phyloP scores from a whole-genome alignment of 2,329 filamentous ascomycete species.

The Zymoseptoria passerinii region DNA sequence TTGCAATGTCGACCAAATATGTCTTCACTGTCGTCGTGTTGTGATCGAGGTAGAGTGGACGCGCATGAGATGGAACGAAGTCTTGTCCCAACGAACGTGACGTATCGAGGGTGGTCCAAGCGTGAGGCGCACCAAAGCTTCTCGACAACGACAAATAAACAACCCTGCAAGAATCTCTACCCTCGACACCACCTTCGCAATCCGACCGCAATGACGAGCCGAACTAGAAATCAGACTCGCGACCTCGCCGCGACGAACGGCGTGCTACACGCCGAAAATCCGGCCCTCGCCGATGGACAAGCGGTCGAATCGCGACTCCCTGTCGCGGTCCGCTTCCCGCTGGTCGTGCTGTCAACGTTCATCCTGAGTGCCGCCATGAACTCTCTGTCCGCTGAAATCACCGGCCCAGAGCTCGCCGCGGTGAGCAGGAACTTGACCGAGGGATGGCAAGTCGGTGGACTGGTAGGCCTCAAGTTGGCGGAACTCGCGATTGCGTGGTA shows the following conservation, averaged over 20 bases:
- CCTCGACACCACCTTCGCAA: background rate
- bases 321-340: constrained; percentile 32
- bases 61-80: no score
- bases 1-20: no score
- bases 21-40: no score
- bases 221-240: background rate
- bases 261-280: background rate
- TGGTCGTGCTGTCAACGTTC: constrained; percentile 48
- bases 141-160: no score
- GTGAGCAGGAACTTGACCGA: constrained; percentile 58
- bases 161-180: background rate
- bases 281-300: background rate
- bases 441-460: constrained; percentile 51
- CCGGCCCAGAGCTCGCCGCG: constrained; percentile 56
- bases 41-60: no score
- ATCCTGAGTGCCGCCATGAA: constrained; percentile 57
- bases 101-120: no score
- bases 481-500: constrained; percentile 68
- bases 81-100: no score
- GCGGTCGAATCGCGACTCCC: constrained; percentile 24
- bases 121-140: no score
- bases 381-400: constrained; percentile 51
- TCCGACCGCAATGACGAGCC: background rate
- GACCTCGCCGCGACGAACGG: background rate
- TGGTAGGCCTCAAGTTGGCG: constrained; percentile 50